Evolutionary conservation across 2,329 filamentous ascomycete species (phyloP).

Genomic region (Calonectria naviculata): DNA sequence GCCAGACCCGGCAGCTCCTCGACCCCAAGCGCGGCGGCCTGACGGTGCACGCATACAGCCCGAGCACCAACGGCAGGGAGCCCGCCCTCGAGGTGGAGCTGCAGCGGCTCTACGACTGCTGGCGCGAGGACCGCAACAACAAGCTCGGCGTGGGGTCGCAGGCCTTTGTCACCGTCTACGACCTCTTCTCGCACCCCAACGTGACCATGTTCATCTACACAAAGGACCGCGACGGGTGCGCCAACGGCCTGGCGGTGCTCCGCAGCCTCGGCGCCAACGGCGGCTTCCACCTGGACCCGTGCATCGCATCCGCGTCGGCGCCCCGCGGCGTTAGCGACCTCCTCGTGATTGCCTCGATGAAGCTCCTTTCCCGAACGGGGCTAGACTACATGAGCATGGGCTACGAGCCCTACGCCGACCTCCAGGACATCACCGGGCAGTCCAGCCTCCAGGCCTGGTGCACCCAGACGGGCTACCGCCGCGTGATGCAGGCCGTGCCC

Average conservation of each 20-base stretch:
- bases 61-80: constrained; percentile 19
- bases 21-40: constrained; percentile 28
- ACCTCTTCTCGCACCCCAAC: constrained; percentile 30
- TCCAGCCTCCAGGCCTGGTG: constrained; percentile 8
- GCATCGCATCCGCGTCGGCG: constrained; percentile 26
- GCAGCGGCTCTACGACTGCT: constrained; percentile 30
- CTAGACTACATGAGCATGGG: constrained; percentile 34
- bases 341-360: constrained; percentile 30
- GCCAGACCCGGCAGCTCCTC: constrained; percentile 33
- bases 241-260: constrained; percentile 32
- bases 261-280: constrained; percentile 30
- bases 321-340: constrained; percentile 29
- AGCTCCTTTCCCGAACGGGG: constrained; percentile 26
- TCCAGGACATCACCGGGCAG: constrained; percentile 14
- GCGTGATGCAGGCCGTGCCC: constrained; percentile 29
- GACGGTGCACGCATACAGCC: constrained; percentile 18
- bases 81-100: constrained; percentile 24
- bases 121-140: constrained; percentile 26
- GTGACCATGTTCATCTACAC: constrained; percentile 30
- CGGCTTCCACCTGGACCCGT: constrained; percentile 35
- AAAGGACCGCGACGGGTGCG: constrained; percentile 14
- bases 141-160: constrained; percentile 18
- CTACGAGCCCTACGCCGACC: constrained; percentile 26
- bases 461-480: constrained; percentile 22
- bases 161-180: constrained; percentile 34